Percentiles rank a stretch among this genome's conserved stretches.
Evolutionary conservation across 2,329 filamentous ascomycete genomes (phyloP).

Genomic region (Bipolaris sorokiniana): DNA sequence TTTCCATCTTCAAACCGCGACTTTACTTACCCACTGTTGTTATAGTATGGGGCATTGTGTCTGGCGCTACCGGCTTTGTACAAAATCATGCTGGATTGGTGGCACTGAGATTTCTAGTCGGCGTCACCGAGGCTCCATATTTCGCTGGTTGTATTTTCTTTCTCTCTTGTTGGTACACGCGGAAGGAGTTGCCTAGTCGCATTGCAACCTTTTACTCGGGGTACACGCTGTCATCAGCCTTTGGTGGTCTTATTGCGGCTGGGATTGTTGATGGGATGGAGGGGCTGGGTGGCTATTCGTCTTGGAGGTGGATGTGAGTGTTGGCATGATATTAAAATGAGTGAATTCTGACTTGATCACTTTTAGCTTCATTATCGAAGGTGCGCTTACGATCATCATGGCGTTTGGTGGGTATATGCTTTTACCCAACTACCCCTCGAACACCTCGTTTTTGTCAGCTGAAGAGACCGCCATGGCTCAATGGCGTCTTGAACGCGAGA

Average conservation of each 20-base stretch:
- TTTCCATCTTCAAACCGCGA: slow-evolving; percentile 61
- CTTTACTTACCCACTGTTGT: slow-evolving; percentile 60
- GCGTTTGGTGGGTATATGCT: slow-evolving; percentile 51
- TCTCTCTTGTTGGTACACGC: slow-evolving; percentile 33
- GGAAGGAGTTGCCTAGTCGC: slow-evolving; percentile 57
- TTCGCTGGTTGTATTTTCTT: slow-evolving; percentile 30
- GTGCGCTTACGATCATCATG: slow-evolving; percentile 26
- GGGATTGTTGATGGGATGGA: slow-evolving; percentile 45
- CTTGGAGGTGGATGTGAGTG: slow-evolving; percentile 25
- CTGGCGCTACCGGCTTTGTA: slow-evolving; percentile 56
- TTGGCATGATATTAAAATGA: slow-evolving; percentile 7
- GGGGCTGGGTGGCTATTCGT: slow-evolving; percentile 35
- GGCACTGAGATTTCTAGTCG: slow-evolving; percentile 52
- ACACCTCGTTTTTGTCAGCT: slow-evolving; percentile 51
- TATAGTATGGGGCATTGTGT: slow-evolving; percentile 51
- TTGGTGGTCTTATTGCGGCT: slow-evolving; percentile 63
- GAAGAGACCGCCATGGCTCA: slow-evolving; percentile 30
- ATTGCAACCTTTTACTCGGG: slow-evolving; percentile 64
- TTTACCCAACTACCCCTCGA: slow-evolving; percentile 58
- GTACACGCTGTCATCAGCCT: slow-evolving; percentile 59
- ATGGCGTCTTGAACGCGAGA: slow-evolving; percentile 30
- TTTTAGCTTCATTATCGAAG: slow-evolving; percentile 28
- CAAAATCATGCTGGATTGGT: slow-evolving; percentile 52
- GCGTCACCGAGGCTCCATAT: slow-evolving; percentile 32
- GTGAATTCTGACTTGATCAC: not conserved